Evolutionary conservation across 768 basidiomycete species (phyloP), one percentile per base, ranked within the genome.

Genomic region (Trametes meyenii): DNA sequence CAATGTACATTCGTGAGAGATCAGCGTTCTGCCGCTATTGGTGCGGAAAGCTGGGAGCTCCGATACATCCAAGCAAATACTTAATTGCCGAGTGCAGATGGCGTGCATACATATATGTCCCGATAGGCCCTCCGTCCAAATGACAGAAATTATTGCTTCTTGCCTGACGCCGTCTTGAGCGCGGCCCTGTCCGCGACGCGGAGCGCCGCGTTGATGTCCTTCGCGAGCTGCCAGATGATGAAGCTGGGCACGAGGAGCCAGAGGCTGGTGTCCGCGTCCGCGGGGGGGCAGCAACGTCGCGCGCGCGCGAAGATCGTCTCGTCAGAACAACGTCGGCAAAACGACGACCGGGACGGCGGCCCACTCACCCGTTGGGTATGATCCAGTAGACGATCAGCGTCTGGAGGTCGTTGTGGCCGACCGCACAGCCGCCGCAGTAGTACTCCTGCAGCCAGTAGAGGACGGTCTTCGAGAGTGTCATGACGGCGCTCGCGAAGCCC

Each of bases 391-490:
- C 50, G 26, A 90, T 19, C 44, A 90, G 72, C 35, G 81, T 78
- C 46, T 68, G 63, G 23, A 76, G 57, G 12, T 78, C 67, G 68
- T 95, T 96, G 70, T 96, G 94, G 10, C 92, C 92, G 29, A 87
- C 76, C 11, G 83, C 77, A 68, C 92, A 94, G 51, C 78, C 58
- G n/a, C 67, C 67, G 71, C 91, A 92, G 69, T 79, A 92, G 72
- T 88, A 89, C 73, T 95, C 94, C 71, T 93, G 87, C 14, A 78
- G 71, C 80, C 83, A 84, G 74, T 96, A 96, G n/a, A 96, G 79
- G 7, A 85, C 71, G 2, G 94, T 96, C 77, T 96, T 96, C 39
- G 87, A 83, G 43, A 94, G 75, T 0, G 94, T 96, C 88, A 94
- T 87, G n/a, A 81, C 72, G 2, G 81, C 86, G 1, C 84, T 80